These are phyloP conservation scores for Ogataea paradorogensis DNA, from an alignment of 805 yeast species.

Conservation along the genomic window DNA sequence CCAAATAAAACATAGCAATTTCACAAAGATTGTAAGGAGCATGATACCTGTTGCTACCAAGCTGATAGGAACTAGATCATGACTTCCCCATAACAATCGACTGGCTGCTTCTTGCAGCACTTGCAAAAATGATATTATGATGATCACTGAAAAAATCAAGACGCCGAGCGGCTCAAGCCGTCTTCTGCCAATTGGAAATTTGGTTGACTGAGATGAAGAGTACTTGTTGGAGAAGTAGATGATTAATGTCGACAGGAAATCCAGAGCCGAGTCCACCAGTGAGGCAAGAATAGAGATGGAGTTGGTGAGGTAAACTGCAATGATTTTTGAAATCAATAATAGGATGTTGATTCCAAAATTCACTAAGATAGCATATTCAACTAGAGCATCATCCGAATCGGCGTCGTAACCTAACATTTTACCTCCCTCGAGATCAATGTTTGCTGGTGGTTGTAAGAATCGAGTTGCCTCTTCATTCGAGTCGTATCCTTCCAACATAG, in stretches of 20 bases:
- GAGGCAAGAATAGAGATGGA: slow-evolving; percentile 80
- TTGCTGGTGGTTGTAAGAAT: slow-evolving; percentile 49
- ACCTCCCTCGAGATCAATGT: slow-evolving; percentile 58
- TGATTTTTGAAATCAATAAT: slow-evolving; percentile 56
- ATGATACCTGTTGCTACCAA: slow-evolving; percentile 53
- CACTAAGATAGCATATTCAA: slow-evolving; percentile 57
- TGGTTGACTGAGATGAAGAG: slow-evolving; percentile 35
- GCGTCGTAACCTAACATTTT: slow-evolving; percentile 48
- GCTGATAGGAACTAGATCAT: slow-evolving; percentile 46
- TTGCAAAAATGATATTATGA: slow-evolving; percentile 67
- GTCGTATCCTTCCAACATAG: slow-evolving; percentile 62
- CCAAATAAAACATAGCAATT: slow-evolving; percentile 60
- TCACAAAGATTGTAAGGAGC: slow-evolving; percentile 58
- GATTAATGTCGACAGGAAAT: slow-evolving; percentile 70
- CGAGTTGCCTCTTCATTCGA: slow-evolving; percentile 26
- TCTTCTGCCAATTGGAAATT: slow-evolving; percentile 68
- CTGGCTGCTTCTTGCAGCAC: slow-evolving; percentile 64
- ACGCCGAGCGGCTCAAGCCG: slow-evolving; percentile 79
- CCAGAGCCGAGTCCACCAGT: slow-evolving; percentile 71
- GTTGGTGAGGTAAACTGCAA: slow-evolving; percentile 59
- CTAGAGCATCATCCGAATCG: slow-evolving; percentile 40
- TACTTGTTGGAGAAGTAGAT: slow-evolving; percentile 59
- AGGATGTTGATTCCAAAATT: slow-evolving; percentile 60
- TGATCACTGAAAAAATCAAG: slow-evolving; percentile 66
- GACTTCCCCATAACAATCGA: slow-evolving; percentile 38